Evolutionary conservation across 441 rosid species (phyloP), one percentile per base, ranked within the genome.

Genomic region (Arabidopsis lyrata): DNA sequence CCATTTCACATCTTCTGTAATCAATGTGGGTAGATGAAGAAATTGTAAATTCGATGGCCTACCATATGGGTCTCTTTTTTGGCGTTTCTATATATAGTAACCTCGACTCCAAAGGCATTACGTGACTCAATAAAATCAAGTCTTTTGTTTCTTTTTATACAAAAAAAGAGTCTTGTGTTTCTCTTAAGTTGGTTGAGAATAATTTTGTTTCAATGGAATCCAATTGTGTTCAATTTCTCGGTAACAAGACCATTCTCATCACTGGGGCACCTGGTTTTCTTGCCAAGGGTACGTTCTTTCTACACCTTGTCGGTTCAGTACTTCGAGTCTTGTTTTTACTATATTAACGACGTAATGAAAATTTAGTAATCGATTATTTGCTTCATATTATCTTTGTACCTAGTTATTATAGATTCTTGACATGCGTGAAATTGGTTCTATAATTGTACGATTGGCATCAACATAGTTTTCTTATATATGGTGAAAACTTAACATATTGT

Each of bases 261-360:
- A 86, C 84, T 6, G 88, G 87, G 1, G 87, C 88, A 34, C 81
- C 90, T 57, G 88, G 90, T 38, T 86, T 86, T 70, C 76, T 85
- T 18, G 90, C 88, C 59, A 84, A 86, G 64, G 77, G 90, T 83
- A 81, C 41, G 16, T n/a, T 36, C 55, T 72, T 60, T 72, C n/a
- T 62, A 61, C 44, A 50, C 29, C 22, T 22, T 18, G 4, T 52
- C 29, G 53, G 12, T 57, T 20, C 50, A 29, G 31, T 29, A 64
- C 22, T 45, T 73, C 20, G 16, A 35, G 5, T 52, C 18, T 35
- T 2, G 38, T 47, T 24, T 55, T 20, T 32, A 11, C 7, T 15
- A n/a, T 42, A 18, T 8, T 22, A 22, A 22, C 24, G 24, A 22
- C 4, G 24, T 8, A 9, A 18, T 18, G 11, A 42, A 61, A 32